Percentiles rank a stretch among this genome's conserved stretches.
phyloP scores from a whole-genome alignment of 768 basidiomycete species.

The Pleurotus salmoneostramineus region DNA sequence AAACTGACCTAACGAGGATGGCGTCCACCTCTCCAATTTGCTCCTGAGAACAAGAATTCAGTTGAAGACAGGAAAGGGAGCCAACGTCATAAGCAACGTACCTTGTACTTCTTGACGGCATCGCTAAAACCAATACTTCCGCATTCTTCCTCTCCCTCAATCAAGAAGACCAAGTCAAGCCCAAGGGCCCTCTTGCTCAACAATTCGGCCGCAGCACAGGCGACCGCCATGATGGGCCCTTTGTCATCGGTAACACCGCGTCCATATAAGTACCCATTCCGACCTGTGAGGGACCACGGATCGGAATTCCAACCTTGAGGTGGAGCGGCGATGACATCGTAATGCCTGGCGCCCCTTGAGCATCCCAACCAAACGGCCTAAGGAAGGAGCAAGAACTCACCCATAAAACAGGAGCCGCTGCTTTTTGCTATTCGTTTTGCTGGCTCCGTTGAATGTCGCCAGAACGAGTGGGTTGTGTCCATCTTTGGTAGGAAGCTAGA shows the following conservation, averaged over 20 bases:
- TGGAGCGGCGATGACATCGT: constrained; percentile 91
- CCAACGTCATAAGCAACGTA: constrained; percentile 17
- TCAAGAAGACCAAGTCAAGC: constrained; percentile 83
- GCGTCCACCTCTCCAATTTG: constrained; percentile 85
- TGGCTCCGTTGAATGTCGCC: constrained; percentile 75
- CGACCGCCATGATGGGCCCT: constrained; percentile 89
- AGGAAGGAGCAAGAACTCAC: constrained; percentile 28
- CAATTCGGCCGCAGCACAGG: constrained; percentile 84
- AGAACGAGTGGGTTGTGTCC: constrained; percentile 85
- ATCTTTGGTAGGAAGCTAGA: constrained; percentile 72
- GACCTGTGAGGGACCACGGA: constrained; percentile 78
- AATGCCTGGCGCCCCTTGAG: constrained; percentile 55
- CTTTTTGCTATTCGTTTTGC: constrained; percentile 47
- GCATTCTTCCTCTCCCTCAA: constrained; percentile 97
- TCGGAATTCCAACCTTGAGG: constrained; percentile 74
- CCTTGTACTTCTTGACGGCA: constrained; percentile 75
- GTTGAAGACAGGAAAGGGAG: not conserved
- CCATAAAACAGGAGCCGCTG: constrained; percentile 90
- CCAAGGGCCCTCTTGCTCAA: constrained; percentile 69
- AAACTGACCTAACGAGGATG: constrained; percentile 73
- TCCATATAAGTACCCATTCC: constrained; percentile 89
- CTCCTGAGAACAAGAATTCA: constrained; percentile 39
- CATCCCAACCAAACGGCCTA: no score
- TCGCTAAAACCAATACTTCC: constrained; percentile 85
- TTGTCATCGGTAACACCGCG: constrained; percentile 94